These are phyloP conservation scores for Plasmodium berghei DNA, from an alignment of 169 alveolate species.

Conservation along the genomic window DNA sequence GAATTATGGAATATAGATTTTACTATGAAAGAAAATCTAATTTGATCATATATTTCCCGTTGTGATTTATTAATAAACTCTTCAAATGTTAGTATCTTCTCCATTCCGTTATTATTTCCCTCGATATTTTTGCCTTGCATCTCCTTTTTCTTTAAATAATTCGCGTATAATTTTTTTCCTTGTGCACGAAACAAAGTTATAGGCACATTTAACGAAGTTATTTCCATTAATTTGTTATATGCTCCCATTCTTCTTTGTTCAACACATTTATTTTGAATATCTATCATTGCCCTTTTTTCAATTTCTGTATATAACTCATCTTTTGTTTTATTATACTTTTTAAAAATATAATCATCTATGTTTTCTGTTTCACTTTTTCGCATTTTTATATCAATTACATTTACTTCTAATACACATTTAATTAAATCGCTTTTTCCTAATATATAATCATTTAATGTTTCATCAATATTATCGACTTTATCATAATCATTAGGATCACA, in stretches of 20 bases:
- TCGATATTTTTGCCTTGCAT: slow-evolving; percentile 27
- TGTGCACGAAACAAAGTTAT: slow-evolving; percentile 73
- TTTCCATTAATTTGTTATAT: slow-evolving; percentile 75
- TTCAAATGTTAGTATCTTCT: slow-evolving; percentile 39
- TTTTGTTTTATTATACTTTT: slow-evolving; percentile 49
- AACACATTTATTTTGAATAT: slow-evolving; percentile 65
- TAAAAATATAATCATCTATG: slow-evolving; percentile 35
- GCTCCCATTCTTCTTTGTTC: slow-evolving; percentile 77
- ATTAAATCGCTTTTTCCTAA: slow-evolving; percentile 61
- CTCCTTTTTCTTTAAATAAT: slow-evolving; percentile 42
- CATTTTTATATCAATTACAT: slow-evolving; percentile 35
- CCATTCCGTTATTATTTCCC: neutral
- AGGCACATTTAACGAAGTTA: slow-evolving; percentile 63
- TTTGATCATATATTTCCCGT: slow-evolving; percentile 71
- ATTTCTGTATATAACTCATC: slow-evolving; percentile 60
- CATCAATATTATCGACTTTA: slow-evolving; percentile 16
- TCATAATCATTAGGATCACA: slow-evolving; percentile 57
- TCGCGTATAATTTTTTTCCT: slow-evolving; percentile 51
- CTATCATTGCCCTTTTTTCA: slow-evolving; percentile 64
- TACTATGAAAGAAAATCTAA: slow-evolving; percentile 66
- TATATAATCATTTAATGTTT: slow-evolving; percentile 51
- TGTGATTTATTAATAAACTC: slow-evolving; percentile 59
- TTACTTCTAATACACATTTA: slow-evolving; percentile 59
- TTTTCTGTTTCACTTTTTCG: slow-evolving; percentile 24
- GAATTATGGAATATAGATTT: slow-evolving; percentile 64